Percentiles rank a stretch among this genome's conserved stretches.
phyloP scores from a whole-genome alignment of 2,329 filamentous ascomycete species.

The Microsporum canis region DNA sequence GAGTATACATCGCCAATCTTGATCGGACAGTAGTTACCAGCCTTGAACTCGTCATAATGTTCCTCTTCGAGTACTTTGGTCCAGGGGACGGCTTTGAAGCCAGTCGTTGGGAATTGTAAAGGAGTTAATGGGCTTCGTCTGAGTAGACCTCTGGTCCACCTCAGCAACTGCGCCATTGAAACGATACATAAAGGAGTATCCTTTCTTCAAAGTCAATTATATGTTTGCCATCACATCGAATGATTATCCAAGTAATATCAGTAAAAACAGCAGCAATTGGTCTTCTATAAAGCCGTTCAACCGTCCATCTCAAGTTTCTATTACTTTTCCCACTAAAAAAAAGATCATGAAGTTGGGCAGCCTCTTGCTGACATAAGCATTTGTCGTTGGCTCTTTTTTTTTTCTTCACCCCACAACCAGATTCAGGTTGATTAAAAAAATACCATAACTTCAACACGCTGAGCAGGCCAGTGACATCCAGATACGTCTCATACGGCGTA shows the following conservation, averaged over 20 bases:
- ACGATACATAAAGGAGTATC: no score
- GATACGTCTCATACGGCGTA: not conserved
- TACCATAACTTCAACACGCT: slow-evolving; percentile 10
- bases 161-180: not conserved
- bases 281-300: no score
- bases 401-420: slow-evolving; percentile 8
- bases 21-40: slow-evolving; percentile 23
- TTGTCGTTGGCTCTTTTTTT: not conserved
- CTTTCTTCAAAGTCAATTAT: no score
- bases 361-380: not conserved
- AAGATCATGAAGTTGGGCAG: no score
- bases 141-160: not conserved
- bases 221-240: no score
- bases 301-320: no score
- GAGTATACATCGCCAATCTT: slow-evolving; percentile 22
- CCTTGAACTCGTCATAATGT: slow-evolving; percentile 18
- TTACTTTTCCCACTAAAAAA: no score
- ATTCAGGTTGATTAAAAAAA: slow-evolving; percentile 13
- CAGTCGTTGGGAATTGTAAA: slow-evolving; percentile 16
- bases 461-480: slow-evolving; percentile 8
- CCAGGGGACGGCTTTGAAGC: slow-evolving; percentile 15
- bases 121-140: slow-evolving; percentile 5
- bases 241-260: no score
- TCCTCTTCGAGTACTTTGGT: slow-evolving; percentile 20
- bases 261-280: no score